These are phyloP conservation scores for Gossypium trilobum DNA, from an alignment of 441 rosid genomes.

Conservation along the genomic window DNA sequence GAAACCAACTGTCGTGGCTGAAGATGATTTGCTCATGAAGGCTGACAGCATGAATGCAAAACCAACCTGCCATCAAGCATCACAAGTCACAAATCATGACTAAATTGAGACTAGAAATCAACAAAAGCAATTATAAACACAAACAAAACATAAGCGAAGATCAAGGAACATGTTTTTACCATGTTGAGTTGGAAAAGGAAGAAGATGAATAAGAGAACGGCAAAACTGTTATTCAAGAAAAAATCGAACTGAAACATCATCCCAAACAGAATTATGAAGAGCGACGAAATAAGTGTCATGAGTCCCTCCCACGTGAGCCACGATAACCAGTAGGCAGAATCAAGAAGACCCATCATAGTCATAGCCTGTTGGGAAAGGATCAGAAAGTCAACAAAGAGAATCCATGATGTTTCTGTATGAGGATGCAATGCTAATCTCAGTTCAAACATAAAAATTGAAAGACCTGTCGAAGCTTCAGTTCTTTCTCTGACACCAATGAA, in stretches of 20 bases:
- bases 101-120: conserved; percentile 7
- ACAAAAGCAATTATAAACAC: background rate
- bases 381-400: background rate
- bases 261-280: conserved; percentile 67
- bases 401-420: background rate
- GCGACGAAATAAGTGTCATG: conserved; percentile 54
- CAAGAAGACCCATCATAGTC: conserved; percentile 79
- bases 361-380: conserved; percentile 48
- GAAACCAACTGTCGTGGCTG: conserved; percentile 78
- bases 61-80: conserved; percentile 47
- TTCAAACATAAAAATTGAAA: conserved; percentile 5
- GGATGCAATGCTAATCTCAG: background rate
- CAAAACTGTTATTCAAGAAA: conserved; percentile 72
- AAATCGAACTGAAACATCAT: conserved; percentile 79
- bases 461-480: conserved; percentile 96
- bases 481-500: conserved; percentile 68
- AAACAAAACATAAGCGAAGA: background rate
- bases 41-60: conserved; percentile 70
- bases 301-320: conserved; percentile 88
- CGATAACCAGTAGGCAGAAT: conserved; percentile 83
- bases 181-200: conserved; percentile 76
- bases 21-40: conserved; percentile 66
- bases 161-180: conserved; percentile 35
- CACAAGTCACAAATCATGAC: conserved; percentile 1
- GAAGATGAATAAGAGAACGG: conserved; percentile 55